Evolutionary conservation across 1,139 yeast genomes (phyloP), one percentile per base, ranked within the genome.

Genomic region (Tardiomyces digboiensis): DNA sequence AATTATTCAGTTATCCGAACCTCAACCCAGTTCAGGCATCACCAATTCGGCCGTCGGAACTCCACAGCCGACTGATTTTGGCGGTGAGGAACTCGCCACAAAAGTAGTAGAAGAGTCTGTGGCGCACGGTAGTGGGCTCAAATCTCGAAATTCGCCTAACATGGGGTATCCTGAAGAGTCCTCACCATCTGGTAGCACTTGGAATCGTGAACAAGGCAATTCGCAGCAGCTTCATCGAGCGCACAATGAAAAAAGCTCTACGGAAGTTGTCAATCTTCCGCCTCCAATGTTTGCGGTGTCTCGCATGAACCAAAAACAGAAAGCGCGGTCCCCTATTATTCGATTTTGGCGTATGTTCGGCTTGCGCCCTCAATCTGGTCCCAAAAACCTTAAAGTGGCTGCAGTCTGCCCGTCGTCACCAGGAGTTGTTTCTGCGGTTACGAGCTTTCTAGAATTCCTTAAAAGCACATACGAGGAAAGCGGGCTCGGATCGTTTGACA

Each of bases 291-390:
- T 54, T 36, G 46, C 59, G 0, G 52, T 65, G 19, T 44, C 47
- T 29, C 51, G 68, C 13, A 54, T 55, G 38, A 53, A 54, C 13
- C 58, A 57, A 29, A 43, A 43, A 6, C 44, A 62, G 21, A 60
- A 59, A 43, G 69, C 68, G 1, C 48, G 64, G 29, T 56, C 66
- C 1, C 59, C 69, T 1, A 58, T 64, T 13, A 45, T 65, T n/a
- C 46, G 65, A 21, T 65, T 66, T 44, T 66, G 70, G 70, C 57
- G 60, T 37, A 53, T 57, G 2, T 61, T 68, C 51, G 67, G 68
- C 2, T 51, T 67, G 29, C 46, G 57, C 12, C 72, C 72, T 0
- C 46, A 50, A 21, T 44, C 49, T 41, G 67, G 61, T 0, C 50
- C 53, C 7, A 62, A 65, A 38, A 52, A 62, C 40, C 43, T 64